These are phyloP conservation scores for Sphaerulina vaccinii DNA, from an alignment of 2,329 filamentous ascomycete genomes.

Conservation along the genomic window DNA sequence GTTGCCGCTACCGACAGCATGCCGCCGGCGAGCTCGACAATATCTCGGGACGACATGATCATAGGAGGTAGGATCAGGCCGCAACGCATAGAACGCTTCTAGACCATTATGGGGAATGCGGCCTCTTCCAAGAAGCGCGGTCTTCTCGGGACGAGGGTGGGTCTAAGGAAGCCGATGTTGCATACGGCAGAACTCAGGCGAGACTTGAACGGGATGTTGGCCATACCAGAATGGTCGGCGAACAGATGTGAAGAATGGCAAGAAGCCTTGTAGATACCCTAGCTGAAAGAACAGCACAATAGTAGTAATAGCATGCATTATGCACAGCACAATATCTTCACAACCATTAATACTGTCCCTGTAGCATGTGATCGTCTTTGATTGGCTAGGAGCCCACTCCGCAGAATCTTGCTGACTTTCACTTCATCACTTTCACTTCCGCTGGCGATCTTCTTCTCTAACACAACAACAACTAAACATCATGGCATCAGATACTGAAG, in stretches of 20 bases:
- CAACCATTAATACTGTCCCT: too few relatives aligned
- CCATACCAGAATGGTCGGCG: background rate
- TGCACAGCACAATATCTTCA: too few relatives aligned
- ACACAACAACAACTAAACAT: background rate
- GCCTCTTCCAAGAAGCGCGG: background rate
- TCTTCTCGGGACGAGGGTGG: background rate
- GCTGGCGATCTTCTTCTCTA: background rate
- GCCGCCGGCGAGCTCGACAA: background rate
- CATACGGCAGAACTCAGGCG: background rate
- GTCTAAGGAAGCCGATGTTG: background rate
- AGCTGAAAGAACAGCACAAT: too few relatives aligned
- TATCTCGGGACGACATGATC: background rate
- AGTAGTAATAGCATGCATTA: too few relatives aligned
- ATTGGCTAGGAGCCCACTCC: background rate
- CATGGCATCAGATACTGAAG: constrained; percentile 23
- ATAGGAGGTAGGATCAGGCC: too few relatives aligned
- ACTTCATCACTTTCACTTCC: background rate
- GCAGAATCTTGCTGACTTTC: too few relatives aligned
- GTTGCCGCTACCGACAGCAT: background rate
- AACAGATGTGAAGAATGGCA: background rate
- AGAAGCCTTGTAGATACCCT: background rate
- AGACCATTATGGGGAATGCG: background rate
- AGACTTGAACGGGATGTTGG: background rate
- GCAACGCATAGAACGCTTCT: background rate
- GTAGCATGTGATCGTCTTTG: background rate